Base-by-base conservation (phyloP, 805 yeast species). In the Saccharomycopsis sp. region DNA sequence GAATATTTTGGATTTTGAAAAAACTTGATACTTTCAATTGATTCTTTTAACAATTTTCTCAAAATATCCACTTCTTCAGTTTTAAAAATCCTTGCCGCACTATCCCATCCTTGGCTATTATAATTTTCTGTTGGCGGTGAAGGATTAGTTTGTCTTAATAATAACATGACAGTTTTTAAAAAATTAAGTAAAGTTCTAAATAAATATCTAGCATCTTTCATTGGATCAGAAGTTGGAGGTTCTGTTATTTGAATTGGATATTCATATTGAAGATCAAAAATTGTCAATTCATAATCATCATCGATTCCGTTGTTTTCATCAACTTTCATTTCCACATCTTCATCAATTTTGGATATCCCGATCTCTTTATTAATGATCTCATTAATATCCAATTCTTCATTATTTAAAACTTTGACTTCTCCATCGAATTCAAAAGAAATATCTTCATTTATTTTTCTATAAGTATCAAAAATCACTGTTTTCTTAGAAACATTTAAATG, bases 151-250 rank as follows among this genome's bases (percentile, higher is more conserved):
- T 78, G 77, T 55, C 86, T 87, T 49, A 94, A 65, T 3, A 95
- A 95, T 58, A 79, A 84, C 52, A 89, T 81, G 32, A 87, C 82
- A 0, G 96, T 84, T 56, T 88, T 86, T 52, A 92, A 64, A 55
- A 92, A 92, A 3, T 88, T 82, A 79, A 92, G 74, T 40, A 94
- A 63, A 3, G 95, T 87, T 49, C 89, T 74, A 70, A 87, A 86
- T 23, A 92, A 62, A 51, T 83, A 84, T 33, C 94, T 73, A 1
- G 96, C 89, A 55, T 88, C 96, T 51, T 86, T 86, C 39, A 85
- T 63, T 12, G 88, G 84, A 48, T 83, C 89, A 23, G 73, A 63
- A 9, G 59, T 62, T 1, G 69, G 54, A 2, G 60, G 67, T 28
- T 73, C 74, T 8, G 73, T 60, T 1, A 80, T 58, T 19, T 74